Conservation (phyloP, 139 green algal species). For the Volvox africanus region DNA sequence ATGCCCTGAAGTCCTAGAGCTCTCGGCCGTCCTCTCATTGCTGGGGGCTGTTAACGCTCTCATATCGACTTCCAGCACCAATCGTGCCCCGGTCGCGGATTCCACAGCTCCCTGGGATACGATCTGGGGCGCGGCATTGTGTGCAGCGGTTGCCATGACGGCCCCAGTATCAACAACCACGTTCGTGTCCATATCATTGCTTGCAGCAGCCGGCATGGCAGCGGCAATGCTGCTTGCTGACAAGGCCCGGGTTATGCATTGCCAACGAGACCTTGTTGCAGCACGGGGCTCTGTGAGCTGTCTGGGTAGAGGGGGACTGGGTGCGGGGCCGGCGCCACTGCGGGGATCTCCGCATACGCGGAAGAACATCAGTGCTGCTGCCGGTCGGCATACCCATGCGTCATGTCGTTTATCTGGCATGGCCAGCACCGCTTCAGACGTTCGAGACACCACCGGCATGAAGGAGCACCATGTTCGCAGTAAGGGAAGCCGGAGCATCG, state of each 20-base stretch:
- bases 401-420: too few species aligned
- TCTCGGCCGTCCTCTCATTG: not conserved
- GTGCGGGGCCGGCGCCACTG: not conserved
- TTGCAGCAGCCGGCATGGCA: not conserved
- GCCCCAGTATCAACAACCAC: not conserved
- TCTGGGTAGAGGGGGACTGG: not conserved
- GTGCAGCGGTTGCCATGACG: not conserved
- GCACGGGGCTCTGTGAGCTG: not conserved
- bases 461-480: too few species aligned
- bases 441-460: too few species aligned
- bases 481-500: too few species aligned
- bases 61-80: not conserved
- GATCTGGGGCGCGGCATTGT: not conserved
- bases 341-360: too few species aligned
- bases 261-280: not conserved
- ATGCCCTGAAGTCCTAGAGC: not conserved
- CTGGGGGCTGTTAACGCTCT: not conserved
- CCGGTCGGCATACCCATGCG: too few species aligned
- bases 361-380: too few species aligned
- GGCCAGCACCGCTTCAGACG: too few species aligned
- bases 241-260: not conserved
- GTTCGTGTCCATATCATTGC: not conserved
- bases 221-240: not conserved
- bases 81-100: not conserved
- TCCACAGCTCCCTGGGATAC: not conserved